These are phyloP conservation scores for Botryosphaeria dothidea DNA, from an alignment of 2,329 filamentous ascomycete genomes.

Conservation along the genomic window DNA sequence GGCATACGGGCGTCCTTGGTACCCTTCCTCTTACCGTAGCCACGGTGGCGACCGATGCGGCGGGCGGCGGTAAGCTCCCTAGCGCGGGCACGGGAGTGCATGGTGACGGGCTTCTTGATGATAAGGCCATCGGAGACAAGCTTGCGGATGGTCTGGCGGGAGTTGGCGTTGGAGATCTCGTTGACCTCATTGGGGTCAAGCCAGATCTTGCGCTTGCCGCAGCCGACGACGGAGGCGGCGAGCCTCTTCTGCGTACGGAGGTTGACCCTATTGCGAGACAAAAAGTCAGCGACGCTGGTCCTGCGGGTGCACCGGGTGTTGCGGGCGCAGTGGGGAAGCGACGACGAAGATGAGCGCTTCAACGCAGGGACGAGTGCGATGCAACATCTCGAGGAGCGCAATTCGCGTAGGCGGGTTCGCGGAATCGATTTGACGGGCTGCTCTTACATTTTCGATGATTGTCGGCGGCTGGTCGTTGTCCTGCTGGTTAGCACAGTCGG, in stretches of 20 bases:
- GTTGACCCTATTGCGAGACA: slow-evolving; percentile 75
- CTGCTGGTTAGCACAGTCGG: slow-evolving; percentile 18
- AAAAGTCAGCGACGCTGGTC: slow-evolving; percentile 33
- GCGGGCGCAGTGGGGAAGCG: slow-evolving; percentile 28
- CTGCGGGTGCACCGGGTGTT: slow-evolving; percentile 26
- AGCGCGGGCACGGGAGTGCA: slow-evolving; percentile 97
- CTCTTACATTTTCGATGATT: slow-evolving; percentile 46
- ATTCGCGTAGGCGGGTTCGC: slow-evolving; percentile 18
- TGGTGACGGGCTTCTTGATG: slow-evolving; percentile 99
- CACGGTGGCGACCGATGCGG: slow-evolving; percentile 95
- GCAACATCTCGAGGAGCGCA: slow-evolving; percentile 2
- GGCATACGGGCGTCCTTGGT: slow-evolving; percentile 99
- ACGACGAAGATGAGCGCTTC: slow-evolving; percentile 5
- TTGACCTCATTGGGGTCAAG: slow-evolving; percentile 98
- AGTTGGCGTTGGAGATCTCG: slow-evolving; percentile 99
- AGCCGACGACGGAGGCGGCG: slow-evolving; percentile 96
- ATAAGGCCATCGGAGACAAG: slow-evolving; percentile 99
- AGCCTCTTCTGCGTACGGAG: slow-evolving; percentile 99
- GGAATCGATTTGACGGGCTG: slow-evolving; percentile 26
- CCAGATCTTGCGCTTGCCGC: slow-evolving; percentile 99
- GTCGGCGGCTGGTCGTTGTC: slow-evolving; percentile 37
- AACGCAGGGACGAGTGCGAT: neutral
- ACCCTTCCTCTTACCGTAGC: slow-evolving; percentile 99
- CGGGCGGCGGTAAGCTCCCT: slow-evolving; percentile 93
- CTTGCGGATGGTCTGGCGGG: slow-evolving; percentile 99